A percentile compares a stretch with the other conserved stretches of the same genome.
phyloP scores from a whole-genome alignment of 192 early-diverging fungal species.

The Coemansia sp. region DNA sequence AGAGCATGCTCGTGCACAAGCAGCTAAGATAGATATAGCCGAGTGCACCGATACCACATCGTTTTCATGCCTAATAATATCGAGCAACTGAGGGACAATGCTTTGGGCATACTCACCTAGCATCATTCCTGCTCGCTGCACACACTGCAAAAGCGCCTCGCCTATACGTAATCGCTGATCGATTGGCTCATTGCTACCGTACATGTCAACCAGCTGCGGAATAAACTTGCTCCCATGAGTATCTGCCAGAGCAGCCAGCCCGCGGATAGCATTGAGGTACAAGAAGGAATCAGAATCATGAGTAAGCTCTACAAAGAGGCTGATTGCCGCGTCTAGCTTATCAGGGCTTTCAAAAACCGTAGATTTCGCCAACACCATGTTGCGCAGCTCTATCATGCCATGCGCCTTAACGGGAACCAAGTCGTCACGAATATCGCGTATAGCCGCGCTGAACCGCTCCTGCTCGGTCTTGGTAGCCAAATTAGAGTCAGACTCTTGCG shows the following conservation, averaged over 20 bases:
- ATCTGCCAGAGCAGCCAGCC: constrained; percentile 79
- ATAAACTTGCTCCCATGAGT: constrained; percentile 71
- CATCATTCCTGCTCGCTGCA: constrained; percentile 75
- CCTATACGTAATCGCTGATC: constrained; percentile 80
- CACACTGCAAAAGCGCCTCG: constrained; percentile 83
- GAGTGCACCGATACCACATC: constrained; percentile 52
- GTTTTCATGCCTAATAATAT: constrained; percentile 36
- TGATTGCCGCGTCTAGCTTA: constrained; percentile 64
- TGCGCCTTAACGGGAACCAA: constrained; percentile 85
- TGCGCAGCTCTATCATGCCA: constrained; percentile 76
- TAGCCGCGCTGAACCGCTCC: constrained; percentile 66
- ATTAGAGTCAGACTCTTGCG: constrained; percentile 7
- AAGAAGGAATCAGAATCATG: constrained; percentile 84
- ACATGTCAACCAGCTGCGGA: constrained; percentile 64
- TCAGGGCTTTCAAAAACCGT: constrained; percentile 45
- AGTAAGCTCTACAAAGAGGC: constrained; percentile 76
- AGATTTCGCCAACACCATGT: constrained; percentile 74
- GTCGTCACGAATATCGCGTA: constrained; percentile 74
- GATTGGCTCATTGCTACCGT: constrained; percentile 44
- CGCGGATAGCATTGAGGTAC: constrained; percentile 90
- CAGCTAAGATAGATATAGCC: constrained; percentile 65
- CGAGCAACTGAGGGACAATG: constrained; percentile 37
- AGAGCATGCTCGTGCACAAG: constrained; percentile 69
- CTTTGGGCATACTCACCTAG: constrained; percentile 65
- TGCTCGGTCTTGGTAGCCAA: constrained; percentile 32